Percentiles rank a stretch among this genome's conserved stretches.
Conservation (phyloP, 768 basidiomycete genomes). For the Candolleomyces aberdarensis region DNA sequence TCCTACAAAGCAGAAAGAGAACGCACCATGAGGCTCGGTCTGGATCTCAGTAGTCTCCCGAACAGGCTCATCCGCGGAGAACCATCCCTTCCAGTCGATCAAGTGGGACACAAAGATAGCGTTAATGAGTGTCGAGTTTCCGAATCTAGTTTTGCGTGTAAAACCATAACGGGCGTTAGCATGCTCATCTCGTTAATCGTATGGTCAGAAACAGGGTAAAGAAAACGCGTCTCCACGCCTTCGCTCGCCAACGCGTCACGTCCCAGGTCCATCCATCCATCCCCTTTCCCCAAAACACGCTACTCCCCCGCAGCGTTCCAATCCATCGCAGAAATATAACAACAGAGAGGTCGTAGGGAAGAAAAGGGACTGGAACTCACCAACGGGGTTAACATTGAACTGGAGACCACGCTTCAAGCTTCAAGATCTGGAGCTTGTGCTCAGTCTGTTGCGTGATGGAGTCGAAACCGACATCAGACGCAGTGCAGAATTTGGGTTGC, state of each 20-base stretch:
- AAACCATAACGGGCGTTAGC: slow-evolving; percentile 1
- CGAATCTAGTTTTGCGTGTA: slow-evolving; percentile 92
- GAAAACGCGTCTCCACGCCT: not conserved
- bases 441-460: slow-evolving; percentile 97
- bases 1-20: no score
- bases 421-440: slow-evolving; percentile 80
- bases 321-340: not conserved
- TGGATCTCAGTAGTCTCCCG: slow-evolving; percentile 98
- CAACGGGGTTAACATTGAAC: slow-evolving; percentile 97
- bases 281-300: not conserved
- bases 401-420: slow-evolving; percentile 97
- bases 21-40: slow-evolving; percentile 82
- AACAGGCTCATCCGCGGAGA: slow-evolving; percentile 83
- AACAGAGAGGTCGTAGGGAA: not conserved
- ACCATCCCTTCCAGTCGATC: slow-evolving; percentile 94
- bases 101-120: slow-evolving; percentile 99
- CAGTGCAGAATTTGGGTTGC: slow-evolving; percentile 69
- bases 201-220: not conserved
- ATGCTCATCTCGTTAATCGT: not conserved
- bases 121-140: slow-evolving; percentile 98
- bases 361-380: slow-evolving; percentile 44
- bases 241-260: slow-evolving; percentile 7
- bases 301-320: not conserved
- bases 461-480: slow-evolving; percentile 97
- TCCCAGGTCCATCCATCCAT: not conserved